Evolutionary conservation across 164 flowering plant genomes (phyloP), one percentile per base, ranked within the genome.

Genomic region (Echeveria elegans): DNA sequence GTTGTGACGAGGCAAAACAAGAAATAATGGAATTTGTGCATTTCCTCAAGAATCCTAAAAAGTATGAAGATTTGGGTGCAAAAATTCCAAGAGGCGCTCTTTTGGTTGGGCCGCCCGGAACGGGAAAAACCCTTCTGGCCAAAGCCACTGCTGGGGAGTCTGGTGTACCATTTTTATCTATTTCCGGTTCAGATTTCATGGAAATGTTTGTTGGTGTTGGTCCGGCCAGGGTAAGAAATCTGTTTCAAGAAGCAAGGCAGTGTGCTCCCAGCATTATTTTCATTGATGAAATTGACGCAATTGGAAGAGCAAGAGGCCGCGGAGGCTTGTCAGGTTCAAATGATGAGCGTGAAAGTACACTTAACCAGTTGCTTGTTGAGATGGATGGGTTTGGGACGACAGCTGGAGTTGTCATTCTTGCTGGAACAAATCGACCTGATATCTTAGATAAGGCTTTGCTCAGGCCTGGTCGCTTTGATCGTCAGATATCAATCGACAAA

Each of bases 331-430:
- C 88, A 43, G 93, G 93, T 67, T 65, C 82, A 60, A 87, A 87
- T 78, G 94, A 85, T 75, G 97, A 91, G 78, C 86, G 90, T 64
- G 97, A 91, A 72, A 86, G 90, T 68, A 91, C 97, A 31, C 82
- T 91, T 29, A 92, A 90, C 75, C 95, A 90, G 72, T 77, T 92
- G 70, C 82, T 92, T 65, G 93, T 87, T 7, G 98, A 90, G 75
- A 89, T 92, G 98, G 96, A 92, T 83, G 98, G 96, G 62, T 92
- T 90, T 82, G 93, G 88, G 61, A 87, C 92, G 24, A 92, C 91
- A 63, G 18, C 93, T 58, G 96, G 97, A 37, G 93, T 92, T 5
- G 88, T 90, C 72, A 96, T 92, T 30, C 85, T 92, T 80, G 98
- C 97, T 69, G 92, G 92, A 32, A 90, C 97, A 36, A 90, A 90